Conservation (phyloP, 2,329 filamentous ascomycete species). For the Alternaria incomplexa region DNA sequence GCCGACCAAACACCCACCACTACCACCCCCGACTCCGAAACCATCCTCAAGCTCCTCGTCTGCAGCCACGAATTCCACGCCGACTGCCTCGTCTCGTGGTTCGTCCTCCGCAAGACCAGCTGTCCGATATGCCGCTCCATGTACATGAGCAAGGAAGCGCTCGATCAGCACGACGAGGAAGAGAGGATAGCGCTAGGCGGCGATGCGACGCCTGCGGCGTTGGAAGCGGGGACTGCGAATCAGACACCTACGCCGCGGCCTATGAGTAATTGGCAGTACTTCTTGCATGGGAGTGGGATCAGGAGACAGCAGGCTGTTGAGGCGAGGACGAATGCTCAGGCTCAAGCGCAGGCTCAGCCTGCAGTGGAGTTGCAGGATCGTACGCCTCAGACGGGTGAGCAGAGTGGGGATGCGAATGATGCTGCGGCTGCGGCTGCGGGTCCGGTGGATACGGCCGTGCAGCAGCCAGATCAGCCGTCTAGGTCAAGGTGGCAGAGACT, state of each 20-base stretch:
- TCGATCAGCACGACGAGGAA: constrained; percentile 23
- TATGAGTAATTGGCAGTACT: constrained; percentile 21
- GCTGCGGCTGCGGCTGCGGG: neutral
- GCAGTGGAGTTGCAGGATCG: constrained; percentile 2
- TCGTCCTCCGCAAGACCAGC: constrained; percentile 35
- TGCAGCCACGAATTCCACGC: constrained; percentile 42
- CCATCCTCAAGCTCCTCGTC: constrained; percentile 32
- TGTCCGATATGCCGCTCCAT: constrained; percentile 41
- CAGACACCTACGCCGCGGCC: neutral
- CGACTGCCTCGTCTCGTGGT: constrained; percentile 41
- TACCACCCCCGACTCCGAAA: constrained; percentile 15
- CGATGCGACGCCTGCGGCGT: neutral
- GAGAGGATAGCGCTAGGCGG: constrained; percentile 1
- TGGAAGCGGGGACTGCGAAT: neutral
- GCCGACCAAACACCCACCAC: neutral
- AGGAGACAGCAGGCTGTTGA: neutral
- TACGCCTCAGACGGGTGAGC: neutral
- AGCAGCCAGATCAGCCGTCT: neutral
- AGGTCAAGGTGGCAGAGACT: neutral
- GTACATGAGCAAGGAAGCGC: constrained; percentile 31
- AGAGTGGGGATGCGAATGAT: neutral
- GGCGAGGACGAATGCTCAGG: neutral
- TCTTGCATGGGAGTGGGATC: constrained; percentile 9
- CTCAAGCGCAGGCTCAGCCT: neutral
- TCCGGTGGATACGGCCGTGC: neutral